Percentiles rank a stretch among this genome's conserved stretches.
phyloP scores from a whole-genome alignment of 2,329 filamentous ascomycete genomes.

The Canariomyces notabilis region DNA sequence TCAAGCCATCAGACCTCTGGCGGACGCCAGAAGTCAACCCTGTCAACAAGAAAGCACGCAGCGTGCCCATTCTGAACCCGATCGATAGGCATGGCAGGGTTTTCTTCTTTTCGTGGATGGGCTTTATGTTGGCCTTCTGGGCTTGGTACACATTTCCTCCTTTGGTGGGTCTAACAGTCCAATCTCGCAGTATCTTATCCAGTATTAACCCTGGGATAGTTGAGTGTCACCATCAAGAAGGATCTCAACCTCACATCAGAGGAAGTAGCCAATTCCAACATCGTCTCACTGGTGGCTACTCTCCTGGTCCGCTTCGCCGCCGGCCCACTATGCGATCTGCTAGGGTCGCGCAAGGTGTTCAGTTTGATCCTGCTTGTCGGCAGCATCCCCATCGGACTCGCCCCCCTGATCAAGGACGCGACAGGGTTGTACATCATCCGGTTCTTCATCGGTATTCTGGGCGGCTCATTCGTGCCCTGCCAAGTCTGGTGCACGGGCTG shows the following conservation, averaged over 20 bases:
- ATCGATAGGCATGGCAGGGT: slow-evolving; percentile 76
- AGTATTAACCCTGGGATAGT: slow-evolving; percentile 32
- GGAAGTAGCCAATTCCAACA: slow-evolving; percentile 84
- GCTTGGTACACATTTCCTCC: slow-evolving; percentile 92
- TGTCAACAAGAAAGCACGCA: slow-evolving; percentile 74
- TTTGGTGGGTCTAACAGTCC: slow-evolving; percentile 48
- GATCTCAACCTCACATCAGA: slow-evolving; percentile 66
- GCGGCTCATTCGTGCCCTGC: slow-evolving; percentile 75
- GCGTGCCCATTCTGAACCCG: slow-evolving; percentile 73
- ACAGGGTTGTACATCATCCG: slow-evolving; percentile 65
- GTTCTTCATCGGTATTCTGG: slow-evolving; percentile 77
- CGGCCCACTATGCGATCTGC: slow-evolving; percentile 77
- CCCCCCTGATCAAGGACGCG: slow-evolving; percentile 66
- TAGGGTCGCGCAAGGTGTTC: slow-evolving; percentile 75
- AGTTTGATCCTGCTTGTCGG: slow-evolving; percentile 67
- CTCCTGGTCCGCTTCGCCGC: slow-evolving; percentile 71
- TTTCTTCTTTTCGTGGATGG: slow-evolving; percentile 84
- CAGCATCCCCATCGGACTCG: slow-evolving; percentile 75
- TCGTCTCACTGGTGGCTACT: slow-evolving; percentile 70
- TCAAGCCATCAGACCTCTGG: slow-evolving; percentile 18
- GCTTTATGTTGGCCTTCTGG: slow-evolving; percentile 82
- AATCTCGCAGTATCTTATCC: too few relatives aligned
- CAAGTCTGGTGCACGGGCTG: slow-evolving; percentile 92
- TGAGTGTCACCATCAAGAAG: slow-evolving; percentile 71
- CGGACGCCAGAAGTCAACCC: slow-evolving; percentile 56